phyloP scores from a whole-genome alignment of 1,284 basidiomycete species.

The Trichosporon sp. region DNA sequence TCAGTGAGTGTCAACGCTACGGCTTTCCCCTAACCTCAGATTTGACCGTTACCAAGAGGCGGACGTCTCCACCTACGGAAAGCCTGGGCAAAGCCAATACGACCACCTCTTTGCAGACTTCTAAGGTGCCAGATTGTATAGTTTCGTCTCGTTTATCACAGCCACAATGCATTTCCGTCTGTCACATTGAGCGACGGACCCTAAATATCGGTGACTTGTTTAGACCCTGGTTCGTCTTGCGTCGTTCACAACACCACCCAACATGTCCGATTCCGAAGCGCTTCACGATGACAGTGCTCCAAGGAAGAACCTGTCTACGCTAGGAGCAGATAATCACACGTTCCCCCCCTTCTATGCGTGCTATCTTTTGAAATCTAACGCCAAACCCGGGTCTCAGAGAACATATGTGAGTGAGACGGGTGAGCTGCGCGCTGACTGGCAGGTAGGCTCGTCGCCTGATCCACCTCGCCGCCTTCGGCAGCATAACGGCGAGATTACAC shows the following conservation, averaged over 20 bases:
- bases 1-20: constrained; percentile 66
- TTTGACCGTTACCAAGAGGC: constrained; percentile 58
- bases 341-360: constrained; percentile 84
- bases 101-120: constrained; percentile 57
- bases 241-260: no score
- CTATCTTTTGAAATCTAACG: constrained; percentile 75
- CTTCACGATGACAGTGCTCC: no score
- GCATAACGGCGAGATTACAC: constrained; percentile 78
- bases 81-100: constrained; percentile 54
- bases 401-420: constrained; percentile 60
- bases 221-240: no score
- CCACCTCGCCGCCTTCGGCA: constrained; percentile 77
- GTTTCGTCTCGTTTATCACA: background rate
- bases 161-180: background rate
- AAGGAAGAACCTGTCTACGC: constrained; percentile 30
- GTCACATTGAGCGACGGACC: background rate
- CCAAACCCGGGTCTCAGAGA: constrained; percentile 61
- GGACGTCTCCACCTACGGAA: constrained; percentile 58
- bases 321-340: constrained; percentile 62
- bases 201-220: background rate
- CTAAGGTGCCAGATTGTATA: constrained; percentile 25
- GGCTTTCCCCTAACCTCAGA: constrained; percentile 33
- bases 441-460: constrained; percentile 81
- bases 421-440: background rate
- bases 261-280: no score